phyloP scores from a whole-genome alignment of 805 yeast species.

The Peterozyma toletana region DNA sequence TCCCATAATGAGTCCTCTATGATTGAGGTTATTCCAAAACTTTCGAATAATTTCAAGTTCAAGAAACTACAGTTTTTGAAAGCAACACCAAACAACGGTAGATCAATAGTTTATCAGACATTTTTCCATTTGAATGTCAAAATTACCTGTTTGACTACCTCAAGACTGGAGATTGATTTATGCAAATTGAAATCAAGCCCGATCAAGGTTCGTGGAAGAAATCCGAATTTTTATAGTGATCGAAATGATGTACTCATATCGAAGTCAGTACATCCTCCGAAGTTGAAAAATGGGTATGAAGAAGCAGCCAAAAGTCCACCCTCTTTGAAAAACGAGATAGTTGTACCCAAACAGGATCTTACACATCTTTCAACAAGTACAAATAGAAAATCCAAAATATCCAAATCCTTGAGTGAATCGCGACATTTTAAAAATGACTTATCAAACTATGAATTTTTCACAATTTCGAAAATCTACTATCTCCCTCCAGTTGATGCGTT shows the following conservation, averaged over 20 bases:
- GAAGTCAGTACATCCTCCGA: slow-evolving; percentile 7
- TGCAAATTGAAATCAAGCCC: slow-evolving; percentile 27
- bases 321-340: too few relatives aligned
- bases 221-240: slow-evolving; percentile 52
- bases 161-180: neutral
- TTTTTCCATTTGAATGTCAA: slow-evolving; percentile 26
- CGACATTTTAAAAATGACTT: too few relatives aligned
- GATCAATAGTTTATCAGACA: slow-evolving; percentile 32
- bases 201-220: slow-evolving; percentile 52
- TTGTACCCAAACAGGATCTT: too few relatives aligned
- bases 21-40: slow-evolving; percentile 14
- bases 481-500: slow-evolving; percentile 39
- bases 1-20: slow-evolving; percentile 6
- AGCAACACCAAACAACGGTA: slow-evolving; percentile 48
- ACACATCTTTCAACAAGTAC: too few relatives aligned
- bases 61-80: slow-evolving; percentile 39
- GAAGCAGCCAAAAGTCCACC: too few relatives aligned
- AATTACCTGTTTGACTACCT: neutral
- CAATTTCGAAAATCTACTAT: slow-evolving; percentile 36
- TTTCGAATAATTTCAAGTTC: slow-evolving; percentile 18
- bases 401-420: too few relatives aligned
- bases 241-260: slow-evolving; percentile 39
- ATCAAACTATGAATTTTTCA: slow-evolving; percentile 30
- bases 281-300: neutral
- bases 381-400: too few relatives aligned